Conservation (phyloP, 306 rosid genomes). For the Quercus ilex region DNA sequence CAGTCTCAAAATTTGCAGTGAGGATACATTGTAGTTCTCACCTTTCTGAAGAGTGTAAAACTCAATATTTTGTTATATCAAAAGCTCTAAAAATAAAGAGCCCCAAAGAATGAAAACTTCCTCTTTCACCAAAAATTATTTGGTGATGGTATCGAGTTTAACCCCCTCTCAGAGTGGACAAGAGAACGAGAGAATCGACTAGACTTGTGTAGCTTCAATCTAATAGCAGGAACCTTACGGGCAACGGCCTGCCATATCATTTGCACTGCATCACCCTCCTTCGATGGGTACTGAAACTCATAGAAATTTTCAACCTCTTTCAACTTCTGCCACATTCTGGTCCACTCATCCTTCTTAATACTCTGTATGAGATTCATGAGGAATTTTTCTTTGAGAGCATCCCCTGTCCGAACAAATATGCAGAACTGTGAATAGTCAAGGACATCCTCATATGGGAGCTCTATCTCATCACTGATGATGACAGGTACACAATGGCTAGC, state of each 20-base stretch:
- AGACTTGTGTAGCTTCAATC: constrained; percentile 50
- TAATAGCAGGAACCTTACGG: constrained; percentile 58
- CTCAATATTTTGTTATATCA: not conserved
- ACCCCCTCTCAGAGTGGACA: constrained; percentile 3
- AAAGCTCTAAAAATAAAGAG: not conserved
- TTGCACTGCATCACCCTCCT: constrained; percentile 68
- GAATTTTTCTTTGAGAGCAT: constrained; percentile 52
- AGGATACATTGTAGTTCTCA: constrained; percentile 2
- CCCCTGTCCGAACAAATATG: constrained; percentile 61
- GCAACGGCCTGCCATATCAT: constrained; percentile 88
- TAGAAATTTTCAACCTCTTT: constrained; percentile 55
- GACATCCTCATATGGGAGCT: constrained; percentile 75
- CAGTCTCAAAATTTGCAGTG: constrained; percentile 14
- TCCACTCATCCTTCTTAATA: constrained; percentile 69
- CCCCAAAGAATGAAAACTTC: not conserved
- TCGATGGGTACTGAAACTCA: constrained; percentile 74
- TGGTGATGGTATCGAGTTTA: constrained; percentile 34
- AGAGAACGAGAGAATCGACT: constrained; percentile 43
- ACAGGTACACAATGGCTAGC: constrained; percentile 78
- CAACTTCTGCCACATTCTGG: constrained; percentile 66
- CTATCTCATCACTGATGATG: constrained; percentile 74
- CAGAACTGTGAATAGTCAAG: constrained; percentile 80
- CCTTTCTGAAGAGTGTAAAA: constrained; percentile 23
- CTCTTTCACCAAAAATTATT: constrained; percentile 42
- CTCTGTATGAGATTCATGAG: constrained; percentile 50